Evolutionary conservation across 2,329 filamentous ascomycete species (phyloP).

Genomic region (Aspergillus persii): DNA sequence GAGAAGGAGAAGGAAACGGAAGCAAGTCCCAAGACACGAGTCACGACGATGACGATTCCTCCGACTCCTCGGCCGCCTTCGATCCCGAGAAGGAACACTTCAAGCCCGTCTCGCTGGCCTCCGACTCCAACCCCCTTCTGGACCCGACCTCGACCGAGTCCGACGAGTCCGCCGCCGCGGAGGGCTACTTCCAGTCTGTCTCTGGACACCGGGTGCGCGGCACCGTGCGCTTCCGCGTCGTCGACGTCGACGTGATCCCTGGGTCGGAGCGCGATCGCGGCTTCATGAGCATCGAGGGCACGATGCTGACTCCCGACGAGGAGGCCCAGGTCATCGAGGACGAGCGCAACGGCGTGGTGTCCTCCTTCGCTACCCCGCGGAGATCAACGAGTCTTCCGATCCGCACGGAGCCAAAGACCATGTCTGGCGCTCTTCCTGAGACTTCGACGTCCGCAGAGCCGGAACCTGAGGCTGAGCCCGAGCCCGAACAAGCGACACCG

Average conservation of each 20-base stretch:
- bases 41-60: constrained; percentile 24
- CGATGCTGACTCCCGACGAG: constrained; percentile 69
- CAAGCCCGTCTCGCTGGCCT: constrained; percentile 34
- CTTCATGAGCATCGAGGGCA: constrained; percentile 83
- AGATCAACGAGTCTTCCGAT: constrained; percentile 2
- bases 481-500: constrained; percentile 14
- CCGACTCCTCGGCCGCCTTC: constrained; percentile 23
- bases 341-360: constrained; percentile 45
- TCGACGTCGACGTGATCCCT: constrained; percentile 72
- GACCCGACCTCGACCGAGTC: constrained; percentile 41
- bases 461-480: constrained; percentile 10
- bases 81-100: constrained; percentile 41
- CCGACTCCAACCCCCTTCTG: constrained; percentile 31
- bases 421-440: constrained; percentile 19
- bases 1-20: constrained; percentile 12
- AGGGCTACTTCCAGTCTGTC: constrained; percentile 74
- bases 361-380: constrained; percentile 26
- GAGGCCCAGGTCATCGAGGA: constrained; percentile 61
- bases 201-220: constrained; percentile 68
- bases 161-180: constrained; percentile 53
- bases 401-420: constrained; percentile 6
- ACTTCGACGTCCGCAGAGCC: constrained; percentile 7
- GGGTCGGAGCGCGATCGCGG: constrained; percentile 69
- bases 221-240: constrained; percentile 72
- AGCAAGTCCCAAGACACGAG: constrained; percentile 6